Base-by-base conservation (phyloP, 2,329 filamentous ascomycete species). In the Raffaelea arxii region DNA sequence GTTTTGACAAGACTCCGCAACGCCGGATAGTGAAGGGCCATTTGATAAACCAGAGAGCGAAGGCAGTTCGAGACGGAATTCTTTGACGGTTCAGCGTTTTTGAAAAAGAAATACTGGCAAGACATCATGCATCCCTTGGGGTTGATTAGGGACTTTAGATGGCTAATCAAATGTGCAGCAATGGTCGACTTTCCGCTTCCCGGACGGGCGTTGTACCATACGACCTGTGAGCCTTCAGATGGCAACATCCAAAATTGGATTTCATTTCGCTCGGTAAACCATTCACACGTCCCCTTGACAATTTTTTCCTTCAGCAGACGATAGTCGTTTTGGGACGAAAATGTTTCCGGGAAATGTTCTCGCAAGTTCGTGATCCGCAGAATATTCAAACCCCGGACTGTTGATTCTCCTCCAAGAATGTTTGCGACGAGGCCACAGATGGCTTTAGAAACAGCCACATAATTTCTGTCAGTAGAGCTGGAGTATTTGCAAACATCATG, bases 401-500 rank as follows among this genome's bases (percentile, higher is more conserved):
- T 4, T 19, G 27, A 16, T 30, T 9, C 16, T 30, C 27, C 16
- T 30, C 27, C 16, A 30, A 30, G 27, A 30, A 30, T 16, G 16
- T 30, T 16, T 30, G 27, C 6, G 25, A 43, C 14, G 19, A 43
- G 24, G 7, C 25, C 25, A 23, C 21, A 12, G 14, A 43, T 43
- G 41, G 27, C 32, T 12, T 36, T 44, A 9, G 22, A 18, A 22
- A 45, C 35, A 4, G 4, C 18, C n/a, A 21, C n/a, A 11, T 46
- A 46, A 37, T 49, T 46, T 10, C 21, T 10, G 18, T 46, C 47
- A 2, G 21, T 14, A 7, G 10, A 40, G 6, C 21, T 25, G 2
- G 11, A 3, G 25, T 46, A 59, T 37, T 58, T 59, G 36, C 50
- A 54, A 3, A 59, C 43, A 2, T 41, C 39, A 23, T 53, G 54